Conservation (phyloP, 164 flowering plant genomes). For the Vitis rotundifolia region DNA sequence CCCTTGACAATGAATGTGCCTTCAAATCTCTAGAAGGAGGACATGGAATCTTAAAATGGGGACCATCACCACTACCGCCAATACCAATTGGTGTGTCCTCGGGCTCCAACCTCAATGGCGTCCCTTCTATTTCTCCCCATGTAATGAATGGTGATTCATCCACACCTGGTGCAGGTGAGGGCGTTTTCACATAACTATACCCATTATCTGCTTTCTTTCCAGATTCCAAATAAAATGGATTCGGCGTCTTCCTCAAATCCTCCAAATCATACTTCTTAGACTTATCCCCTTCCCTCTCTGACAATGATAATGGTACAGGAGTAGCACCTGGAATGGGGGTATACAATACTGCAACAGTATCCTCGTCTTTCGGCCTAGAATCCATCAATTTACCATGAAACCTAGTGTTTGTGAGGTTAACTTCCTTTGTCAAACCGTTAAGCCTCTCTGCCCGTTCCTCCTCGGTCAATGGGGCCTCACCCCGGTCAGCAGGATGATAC, state of each 20-base stretch:
- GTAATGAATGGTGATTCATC: constrained; percentile 94
- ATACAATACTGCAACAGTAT: constrained; percentile 68
- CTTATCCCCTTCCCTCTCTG: constrained; percentile 60
- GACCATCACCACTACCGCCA: constrained; percentile 80
- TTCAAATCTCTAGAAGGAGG: constrained; percentile 78
- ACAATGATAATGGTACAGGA: constrained; percentile 41
- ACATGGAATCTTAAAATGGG: constrained; percentile 69
- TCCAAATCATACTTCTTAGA: constrained; percentile 82
- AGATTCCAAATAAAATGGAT: constrained; percentile 72
- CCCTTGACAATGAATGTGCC: constrained; percentile 90
- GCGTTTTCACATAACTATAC: constrained; percentile 80
- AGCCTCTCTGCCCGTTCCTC: constrained; percentile 67
- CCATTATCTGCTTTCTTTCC: constrained; percentile 74
- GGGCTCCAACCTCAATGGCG: constrained; percentile 81
- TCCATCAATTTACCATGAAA: constrained; percentile 75
- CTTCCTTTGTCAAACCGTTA: constrained; percentile 76
- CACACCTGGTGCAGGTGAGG: constrained; percentile 91
- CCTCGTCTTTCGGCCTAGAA: constrained; percentile 67
- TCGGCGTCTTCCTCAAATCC: constrained; percentile 84
- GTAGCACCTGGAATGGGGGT: constrained; percentile 74
- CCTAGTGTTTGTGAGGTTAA: constrained; percentile 55
- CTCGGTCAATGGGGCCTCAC: constrained; percentile 75
- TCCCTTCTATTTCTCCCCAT: constrained; percentile 99
- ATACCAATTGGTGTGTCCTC: constrained; percentile 85
- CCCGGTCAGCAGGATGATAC: constrained; percentile 79